phyloP scores from a whole-genome alignment of 805 yeast species.

The Yarrowia alimentaria region DNA sequence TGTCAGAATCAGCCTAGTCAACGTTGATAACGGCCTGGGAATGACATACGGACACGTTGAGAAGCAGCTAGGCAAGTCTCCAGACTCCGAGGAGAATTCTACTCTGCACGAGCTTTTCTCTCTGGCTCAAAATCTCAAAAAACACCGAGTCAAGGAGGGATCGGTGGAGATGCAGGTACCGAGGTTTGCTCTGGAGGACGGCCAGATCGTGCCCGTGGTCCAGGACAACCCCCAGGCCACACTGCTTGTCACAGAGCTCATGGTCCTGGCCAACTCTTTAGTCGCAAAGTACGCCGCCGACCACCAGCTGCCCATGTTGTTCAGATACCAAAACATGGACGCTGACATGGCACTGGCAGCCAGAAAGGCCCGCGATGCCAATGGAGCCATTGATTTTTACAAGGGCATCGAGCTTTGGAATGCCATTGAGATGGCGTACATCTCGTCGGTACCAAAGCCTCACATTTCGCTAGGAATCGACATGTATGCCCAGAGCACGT shows the following conservation, averaged over 20 bases:
- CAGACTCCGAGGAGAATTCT: conserved; percentile 29
- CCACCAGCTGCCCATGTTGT: conserved; percentile 36
- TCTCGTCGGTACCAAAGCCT: conserved; percentile 45
- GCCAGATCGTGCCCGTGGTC: conserved; percentile 34
- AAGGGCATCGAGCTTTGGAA: conserved; percentile 1
- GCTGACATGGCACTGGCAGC: neutral
- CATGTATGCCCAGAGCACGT: conserved; percentile 72
- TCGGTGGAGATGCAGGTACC: conserved; percentile 43
- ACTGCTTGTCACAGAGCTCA: conserved; percentile 72
- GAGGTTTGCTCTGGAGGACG: conserved; percentile 26
- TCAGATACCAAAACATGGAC: conserved; percentile 35
- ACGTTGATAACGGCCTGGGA: conserved; percentile 32
- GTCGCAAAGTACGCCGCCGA: conserved; percentile 35
- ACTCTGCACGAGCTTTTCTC: conserved; percentile 44
- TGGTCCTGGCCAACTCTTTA: conserved; percentile 72
- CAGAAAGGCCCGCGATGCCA: too few relatives aligned
- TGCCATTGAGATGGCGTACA: conserved; percentile 37
- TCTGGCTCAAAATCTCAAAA: conserved; percentile 39
- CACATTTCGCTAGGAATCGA: conserved; percentile 67
- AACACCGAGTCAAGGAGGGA: conserved; percentile 41
- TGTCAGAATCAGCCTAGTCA: conserved; percentile 40
- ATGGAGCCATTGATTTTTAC: too few relatives aligned
- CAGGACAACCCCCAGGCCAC: conserved; percentile 50
- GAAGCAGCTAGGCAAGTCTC: conserved; percentile 42
- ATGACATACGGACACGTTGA: conserved; percentile 65